A percentile compares a stretch with the other conserved stretches of the same genome.
Conservation (phyloP, 2,329 filamentous ascomycete genomes). For the Fragosphaeria purpurea region DNA sequence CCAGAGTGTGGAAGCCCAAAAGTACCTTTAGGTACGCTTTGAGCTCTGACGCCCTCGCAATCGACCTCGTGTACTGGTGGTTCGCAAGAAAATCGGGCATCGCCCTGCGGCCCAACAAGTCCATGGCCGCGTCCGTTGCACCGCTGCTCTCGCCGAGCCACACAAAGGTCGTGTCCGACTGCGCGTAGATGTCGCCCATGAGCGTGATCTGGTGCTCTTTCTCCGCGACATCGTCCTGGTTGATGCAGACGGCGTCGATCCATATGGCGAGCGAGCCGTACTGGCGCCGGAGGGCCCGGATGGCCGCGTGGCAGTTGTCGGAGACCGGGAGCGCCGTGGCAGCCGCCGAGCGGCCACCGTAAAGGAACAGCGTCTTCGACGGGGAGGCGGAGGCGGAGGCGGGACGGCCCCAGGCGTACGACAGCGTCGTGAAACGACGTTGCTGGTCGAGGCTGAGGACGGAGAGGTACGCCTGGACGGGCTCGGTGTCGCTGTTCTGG, state of each 20-base stretch:
- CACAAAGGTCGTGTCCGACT: background rate
- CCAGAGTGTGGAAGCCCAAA: too few relatives aligned
- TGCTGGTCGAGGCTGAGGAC: background rate
- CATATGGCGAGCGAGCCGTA: background rate
- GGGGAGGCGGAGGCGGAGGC: background rate
- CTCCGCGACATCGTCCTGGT: background rate
- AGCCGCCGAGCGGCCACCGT: too few relatives aligned
- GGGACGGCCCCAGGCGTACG: background rate
- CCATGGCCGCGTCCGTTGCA: background rate
- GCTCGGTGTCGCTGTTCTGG: background rate
- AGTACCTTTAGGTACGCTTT: too few relatives aligned
- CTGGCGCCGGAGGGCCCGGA: background rate
- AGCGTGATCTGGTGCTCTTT: background rate
- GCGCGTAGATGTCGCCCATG: background rate
- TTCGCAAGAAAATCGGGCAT: background rate
- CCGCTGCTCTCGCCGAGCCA: background rate
- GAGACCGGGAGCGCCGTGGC: background rate
- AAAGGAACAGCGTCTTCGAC: background rate
- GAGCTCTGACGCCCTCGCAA: too few relatives aligned
- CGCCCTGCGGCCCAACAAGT: background rate
- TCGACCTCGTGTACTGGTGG: too few relatives aligned
- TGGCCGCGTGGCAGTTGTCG: background rate
- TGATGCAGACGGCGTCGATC: background rate
- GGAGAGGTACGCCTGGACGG: background rate
- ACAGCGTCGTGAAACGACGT: background rate